Evolutionary conservation across 129 eudicot genomes (phyloP).

Genomic region (Centella asiatica): DNA sequence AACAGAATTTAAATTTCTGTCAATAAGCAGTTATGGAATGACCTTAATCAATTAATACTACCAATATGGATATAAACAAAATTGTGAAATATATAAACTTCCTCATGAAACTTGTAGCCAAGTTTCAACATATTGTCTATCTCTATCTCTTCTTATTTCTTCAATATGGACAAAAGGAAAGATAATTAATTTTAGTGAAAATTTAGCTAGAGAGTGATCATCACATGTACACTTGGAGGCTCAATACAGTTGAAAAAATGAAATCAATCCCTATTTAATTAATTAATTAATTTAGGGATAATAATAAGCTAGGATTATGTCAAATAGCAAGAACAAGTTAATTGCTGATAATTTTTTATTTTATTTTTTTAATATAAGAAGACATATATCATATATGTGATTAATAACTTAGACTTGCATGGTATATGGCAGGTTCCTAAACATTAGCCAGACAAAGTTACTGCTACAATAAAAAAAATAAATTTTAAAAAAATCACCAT

Average conservation of each 20-base stretch:
- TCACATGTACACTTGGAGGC: slow-evolving; percentile 1
- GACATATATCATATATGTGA: too few species aligned
- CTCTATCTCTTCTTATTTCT: background rate
- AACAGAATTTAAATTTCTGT: slow-evolving; percentile 9
- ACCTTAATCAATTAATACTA: background rate
- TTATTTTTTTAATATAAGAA: background rate
- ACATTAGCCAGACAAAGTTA: slow-evolving; percentile 7
- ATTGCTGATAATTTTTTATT: too few species aligned
- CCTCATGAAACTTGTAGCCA: background rate
- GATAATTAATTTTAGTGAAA: background rate
- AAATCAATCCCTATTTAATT: background rate
- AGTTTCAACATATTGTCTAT: background rate
- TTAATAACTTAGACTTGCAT: background rate
- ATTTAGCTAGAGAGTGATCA: background rate
- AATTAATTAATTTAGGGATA: background rate
- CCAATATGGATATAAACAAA: background rate
- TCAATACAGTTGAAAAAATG: background rate
- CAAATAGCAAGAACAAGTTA: background rate
- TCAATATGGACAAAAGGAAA: slow-evolving; percentile 13
- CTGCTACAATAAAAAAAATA: slow-evolving; percentile 5
- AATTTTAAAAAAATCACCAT: too few species aligned
- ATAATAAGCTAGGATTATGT: background rate
- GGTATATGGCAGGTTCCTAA: slow-evolving; percentile 11
- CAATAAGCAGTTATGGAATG: background rate
- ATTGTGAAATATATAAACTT: background rate